Base-by-base conservation (phyloP, 352 stramenopile genomes). In the Plasmopara viticola region DNA sequence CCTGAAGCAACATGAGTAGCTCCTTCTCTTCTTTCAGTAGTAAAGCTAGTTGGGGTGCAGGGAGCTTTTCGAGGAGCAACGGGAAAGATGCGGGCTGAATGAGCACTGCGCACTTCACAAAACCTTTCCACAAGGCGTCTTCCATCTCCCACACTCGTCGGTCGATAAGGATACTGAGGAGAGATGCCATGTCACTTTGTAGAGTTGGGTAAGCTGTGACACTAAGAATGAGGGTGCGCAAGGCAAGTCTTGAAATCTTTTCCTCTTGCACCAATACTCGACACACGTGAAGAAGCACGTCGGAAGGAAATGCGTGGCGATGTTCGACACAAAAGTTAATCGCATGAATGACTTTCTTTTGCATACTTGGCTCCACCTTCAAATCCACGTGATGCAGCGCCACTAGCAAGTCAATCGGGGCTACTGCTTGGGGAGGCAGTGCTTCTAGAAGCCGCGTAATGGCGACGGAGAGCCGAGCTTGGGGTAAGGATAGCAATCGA, bases 271-370 rank as follows among this genome's bases (percentile, higher is more conserved):
- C 63, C 31, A 92, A 56, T 38, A 84, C 73, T 17, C 69, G 67
- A 20, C 75, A 87, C 3, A 92, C 75, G 53, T 85, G 67, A 28
- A 82, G 66, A 44, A 91, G 62, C 15, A 89, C 77, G 33, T 91
- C 81, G 9, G 78, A 72, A 10, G 81, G 78, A 53, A 92, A 92
- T 41, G 77, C 81, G 43, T 87, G 78, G 20, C 78, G 77, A 64
- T 92, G 72, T 56, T 88, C 77, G 39, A 90, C 66, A 44, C 81
- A 92, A 44, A 87, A 78, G 48, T 87, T 87, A 44, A 92, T 90
- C 8, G 78, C 81, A 20, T 57, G 60, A 52, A 90, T 87, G 29
- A 84, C 75, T 39, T 81, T 80, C 60, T 92, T 90, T 60, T 92
- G 81, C 67, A 87, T 78, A 14, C 44, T 68, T 34, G 67, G 52